phyloP scores from a whole-genome alignment of 192 early-diverging fungal genomes.

The Backusella sp. region DNA sequence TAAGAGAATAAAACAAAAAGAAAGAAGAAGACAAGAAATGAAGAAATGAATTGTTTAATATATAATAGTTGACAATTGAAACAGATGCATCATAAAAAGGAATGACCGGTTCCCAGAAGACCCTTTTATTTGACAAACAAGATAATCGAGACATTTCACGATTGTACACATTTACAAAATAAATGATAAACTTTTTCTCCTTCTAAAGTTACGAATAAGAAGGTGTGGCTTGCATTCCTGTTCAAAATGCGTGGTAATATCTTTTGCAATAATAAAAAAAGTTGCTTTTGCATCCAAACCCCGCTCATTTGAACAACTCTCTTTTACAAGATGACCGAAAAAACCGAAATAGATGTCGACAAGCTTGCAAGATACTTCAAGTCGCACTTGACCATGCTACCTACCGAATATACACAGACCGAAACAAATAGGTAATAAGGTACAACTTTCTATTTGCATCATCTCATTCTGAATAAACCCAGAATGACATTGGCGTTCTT shows the following conservation, averaged over 20 bases:
- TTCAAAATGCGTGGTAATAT: no score
- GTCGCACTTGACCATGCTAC: constrained; percentile 66
- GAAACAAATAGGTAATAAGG: constrained; percentile 69
- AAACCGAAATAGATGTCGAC: constrained; percentile 41
- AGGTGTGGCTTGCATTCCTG: neutral
- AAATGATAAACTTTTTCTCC: neutral
- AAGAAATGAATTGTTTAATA: neutral
- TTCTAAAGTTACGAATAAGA: neutral
- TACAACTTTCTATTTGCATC: neutral
- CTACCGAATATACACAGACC: constrained; percentile 60
- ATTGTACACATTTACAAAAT: neutral
- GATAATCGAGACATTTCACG: neutral
- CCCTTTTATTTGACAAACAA: constrained; percentile 4
- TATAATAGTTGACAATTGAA: neutral
- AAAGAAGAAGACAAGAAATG: neutral
- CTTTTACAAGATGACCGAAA: neutral
- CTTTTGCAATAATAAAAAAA: neutral
- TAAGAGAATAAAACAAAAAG: neutral
- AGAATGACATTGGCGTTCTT: constrained; percentile 92
- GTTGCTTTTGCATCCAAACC: neutral
- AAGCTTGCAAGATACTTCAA: constrained; percentile 75
- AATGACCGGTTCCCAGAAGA: neutral
- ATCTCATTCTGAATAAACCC: neutral
- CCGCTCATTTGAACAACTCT: neutral
- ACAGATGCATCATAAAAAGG: neutral